Percentiles rank a stretch among this genome's conserved stretches.
Conservation (phyloP, 192 early-diverging fungal genomes). For the Chytriomyces confervae region DNA sequence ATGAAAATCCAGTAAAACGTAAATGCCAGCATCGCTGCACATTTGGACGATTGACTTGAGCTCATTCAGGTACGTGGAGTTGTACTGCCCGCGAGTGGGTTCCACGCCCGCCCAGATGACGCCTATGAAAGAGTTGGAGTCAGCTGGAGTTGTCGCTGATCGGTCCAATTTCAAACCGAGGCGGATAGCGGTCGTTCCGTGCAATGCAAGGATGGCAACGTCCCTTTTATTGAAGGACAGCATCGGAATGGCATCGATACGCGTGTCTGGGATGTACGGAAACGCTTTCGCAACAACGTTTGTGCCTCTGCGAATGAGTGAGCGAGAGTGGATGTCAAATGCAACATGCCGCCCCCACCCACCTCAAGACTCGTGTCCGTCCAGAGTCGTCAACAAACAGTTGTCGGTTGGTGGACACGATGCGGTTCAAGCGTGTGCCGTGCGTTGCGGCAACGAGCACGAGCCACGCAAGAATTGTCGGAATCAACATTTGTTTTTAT, state of each 20-base stretch:
- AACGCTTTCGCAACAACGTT: slow-evolving; percentile 12
- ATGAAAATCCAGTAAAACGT: slow-evolving; percentile 69
- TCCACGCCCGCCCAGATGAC: slow-evolving; percentile 68
- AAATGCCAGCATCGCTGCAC: slow-evolving; percentile 61
- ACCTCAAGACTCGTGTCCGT: slow-evolving; percentile 36
- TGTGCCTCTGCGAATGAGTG: slow-evolving; percentile 11
- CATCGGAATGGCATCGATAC: neutral
- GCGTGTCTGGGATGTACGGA: slow-evolving; percentile 28
- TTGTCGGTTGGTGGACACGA: slow-evolving; percentile 18
- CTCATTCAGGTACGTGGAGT: slow-evolving; percentile 60
- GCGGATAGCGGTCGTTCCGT: slow-evolving; percentile 22
- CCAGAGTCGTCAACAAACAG: slow-evolving; percentile 35
- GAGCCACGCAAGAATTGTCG: neutral
- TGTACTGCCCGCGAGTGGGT: slow-evolving; percentile 62
- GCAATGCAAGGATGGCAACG: neutral
- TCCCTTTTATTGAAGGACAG: slow-evolving; percentile 32
- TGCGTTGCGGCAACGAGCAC: neutral
- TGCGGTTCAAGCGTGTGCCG: slow-evolving; percentile 4
- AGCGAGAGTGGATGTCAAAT: neutral
- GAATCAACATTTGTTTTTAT: neutral
- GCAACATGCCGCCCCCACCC: neutral
- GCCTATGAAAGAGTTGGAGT: neutral
- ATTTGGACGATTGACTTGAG: slow-evolving; percentile 56
- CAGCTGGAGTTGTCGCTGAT: neutral
- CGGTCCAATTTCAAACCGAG: neutral